Evolutionary conservation across 371 early-diverging fungal species (phyloP).

Genomic region (Coemansia linderi): DNA sequence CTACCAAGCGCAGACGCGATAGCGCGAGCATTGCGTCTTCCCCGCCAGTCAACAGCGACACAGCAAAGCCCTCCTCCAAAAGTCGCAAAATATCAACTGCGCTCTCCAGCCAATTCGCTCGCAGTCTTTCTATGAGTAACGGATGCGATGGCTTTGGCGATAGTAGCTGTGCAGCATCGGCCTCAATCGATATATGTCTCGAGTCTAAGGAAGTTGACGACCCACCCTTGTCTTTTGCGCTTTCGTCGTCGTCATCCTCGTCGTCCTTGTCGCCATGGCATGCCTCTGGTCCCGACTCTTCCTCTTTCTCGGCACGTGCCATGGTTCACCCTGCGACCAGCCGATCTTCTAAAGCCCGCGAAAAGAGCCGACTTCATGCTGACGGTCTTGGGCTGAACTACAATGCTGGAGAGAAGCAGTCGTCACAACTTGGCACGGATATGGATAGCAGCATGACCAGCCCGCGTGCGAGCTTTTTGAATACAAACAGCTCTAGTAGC

Average conservation of each 20-base stretch:
- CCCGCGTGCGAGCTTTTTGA: neutral
- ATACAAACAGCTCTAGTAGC: neutral
- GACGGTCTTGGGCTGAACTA: neutral
- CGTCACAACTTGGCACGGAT: slow-evolving; percentile 27
- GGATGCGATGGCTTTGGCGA: neutral
- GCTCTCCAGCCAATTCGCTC: slow-evolving; percentile 48
- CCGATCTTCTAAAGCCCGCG: slow-evolving; percentile 37
- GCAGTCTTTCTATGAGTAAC: slow-evolving; percentile 41
- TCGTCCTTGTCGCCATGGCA: neutral
- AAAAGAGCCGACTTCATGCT: slow-evolving; percentile 14
- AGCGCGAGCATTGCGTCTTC: slow-evolving; percentile 23
- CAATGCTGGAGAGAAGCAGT: neutral
- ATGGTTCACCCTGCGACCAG: slow-evolving; percentile 12
- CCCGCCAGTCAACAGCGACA: slow-evolving; percentile 4
- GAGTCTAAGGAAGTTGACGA: neutral
- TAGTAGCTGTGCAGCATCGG: neutral
- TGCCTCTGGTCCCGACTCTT: neutral
- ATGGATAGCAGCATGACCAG: slow-evolving; percentile 14
- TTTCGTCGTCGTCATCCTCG: slow-evolving; percentile 21
- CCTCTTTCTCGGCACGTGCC: neutral
- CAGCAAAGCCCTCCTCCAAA: slow-evolving; percentile 27
- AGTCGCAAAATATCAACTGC: slow-evolving; percentile 37
- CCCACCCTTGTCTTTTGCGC: slow-evolving; percentile 12
- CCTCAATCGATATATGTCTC: neutral
- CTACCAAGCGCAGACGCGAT: slow-evolving; percentile 46